Conservation (phyloP, 257 asterid species). For the Eucommia ulmoides region DNA sequence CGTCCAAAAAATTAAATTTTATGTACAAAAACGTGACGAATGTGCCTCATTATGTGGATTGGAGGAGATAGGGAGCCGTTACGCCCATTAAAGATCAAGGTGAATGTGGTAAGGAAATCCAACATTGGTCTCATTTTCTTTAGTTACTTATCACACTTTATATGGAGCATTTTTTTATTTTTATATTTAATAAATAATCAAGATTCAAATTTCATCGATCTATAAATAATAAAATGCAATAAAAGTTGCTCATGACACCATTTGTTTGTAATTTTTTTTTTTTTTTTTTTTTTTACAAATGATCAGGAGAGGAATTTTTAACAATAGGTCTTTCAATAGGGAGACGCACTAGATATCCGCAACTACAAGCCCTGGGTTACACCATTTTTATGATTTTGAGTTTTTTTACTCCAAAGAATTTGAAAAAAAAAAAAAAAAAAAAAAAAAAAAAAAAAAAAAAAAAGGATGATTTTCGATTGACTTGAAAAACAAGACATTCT, state of each 20-base stretch:
- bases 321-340: too few species aligned
- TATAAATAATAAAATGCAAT: too few species aligned
- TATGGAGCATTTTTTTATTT: background rate
- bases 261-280: background rate
- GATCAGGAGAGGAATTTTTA: too few species aligned
- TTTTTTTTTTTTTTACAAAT: background rate
- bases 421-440: too few species aligned
- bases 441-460: too few species aligned
- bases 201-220: background rate
- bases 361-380: too few species aligned
- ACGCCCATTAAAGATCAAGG: slow-evolving; percentile 18
- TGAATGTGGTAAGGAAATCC: slow-evolving; percentile 16
- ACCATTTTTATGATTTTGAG: too few species aligned
- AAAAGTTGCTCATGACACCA: background rate
- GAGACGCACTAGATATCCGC: too few species aligned
- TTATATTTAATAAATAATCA: background rate
- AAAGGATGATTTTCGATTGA: too few species aligned
- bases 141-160: background rate
- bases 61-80: slow-evolving; percentile 33
- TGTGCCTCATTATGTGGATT: slow-evolving; percentile 22
- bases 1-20: background rate
- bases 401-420: too few species aligned
- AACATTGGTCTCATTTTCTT: too few species aligned
- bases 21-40: slow-evolving; percentile 1
- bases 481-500: too few species aligned